Evolutionary conservation across 768 basidiomycete genomes (phyloP), one percentile per base, ranked within the genome.

Genomic region (Podaxis sp.): DNA sequence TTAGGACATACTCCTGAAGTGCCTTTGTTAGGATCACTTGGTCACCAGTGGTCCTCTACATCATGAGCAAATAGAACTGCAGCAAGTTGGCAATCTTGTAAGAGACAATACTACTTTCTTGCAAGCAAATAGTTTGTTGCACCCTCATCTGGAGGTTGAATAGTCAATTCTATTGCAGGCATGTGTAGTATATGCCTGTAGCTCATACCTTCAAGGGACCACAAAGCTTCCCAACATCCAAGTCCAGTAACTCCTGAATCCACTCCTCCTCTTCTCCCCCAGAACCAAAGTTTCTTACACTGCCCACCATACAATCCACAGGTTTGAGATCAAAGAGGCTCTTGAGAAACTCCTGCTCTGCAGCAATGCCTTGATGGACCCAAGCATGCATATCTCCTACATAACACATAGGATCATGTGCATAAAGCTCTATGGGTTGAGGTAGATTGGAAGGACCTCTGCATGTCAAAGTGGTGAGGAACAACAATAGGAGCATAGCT

Each of bases 301-400:
- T 83, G 63, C 96, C 84, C 63, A 95, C 87, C 94, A 95, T 89
- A 70, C 89, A 75, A 1, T 78, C 78, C 57, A 86, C 85, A 41
- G 77, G 79, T 56, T 80, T 83, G 55, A 94, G 68, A 4, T 85
- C 90, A 65, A 98, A 98, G 25, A 98, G 73, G 37, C 86, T 81
- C 69, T 98, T 95, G 19, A 99, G 81, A 68, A 96, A 95, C 75
- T 98, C 97, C 50, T 89, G 89, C 70, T 99, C 97, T 1, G 91
- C 91, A 0, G 97, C 97, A 64, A 97, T 94, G 0, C 90, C 85
- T 65, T 98, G 96, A 74, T 99, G 96, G 0, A 98, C 88, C 96
- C 96, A 98, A 0, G 96, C 96, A 7, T 98, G 86, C 93, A 98
- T 98, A 74, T 98, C 96, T 12, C 97, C 97, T 13, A 96, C 87